Conservation (phyloP, 108 stramenopile genomes). For the Fistulifera pelliculosa region DNA sequence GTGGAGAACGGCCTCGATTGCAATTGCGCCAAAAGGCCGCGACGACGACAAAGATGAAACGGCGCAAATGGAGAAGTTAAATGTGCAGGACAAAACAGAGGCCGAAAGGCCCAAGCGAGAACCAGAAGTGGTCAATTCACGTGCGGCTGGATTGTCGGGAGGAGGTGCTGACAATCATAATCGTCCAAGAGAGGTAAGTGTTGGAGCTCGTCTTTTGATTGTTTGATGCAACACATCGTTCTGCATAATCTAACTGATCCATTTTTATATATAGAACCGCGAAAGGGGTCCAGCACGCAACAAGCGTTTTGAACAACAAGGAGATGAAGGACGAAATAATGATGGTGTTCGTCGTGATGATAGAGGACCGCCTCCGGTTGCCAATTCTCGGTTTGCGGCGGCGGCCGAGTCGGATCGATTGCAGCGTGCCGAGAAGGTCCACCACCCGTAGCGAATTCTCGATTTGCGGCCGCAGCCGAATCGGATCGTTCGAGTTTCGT, state of each 20-base stretch:
- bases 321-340: slow-evolving; percentile 17
- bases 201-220: neutral
- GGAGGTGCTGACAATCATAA: slow-evolving; percentile 16
- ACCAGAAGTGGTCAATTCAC: slow-evolving; percentile 58
- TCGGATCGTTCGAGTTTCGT: slow-evolving; percentile 15
- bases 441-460: slow-evolving; percentile 40
- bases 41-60: slow-evolving; percentile 2
- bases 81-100: slow-evolving; percentile 5
- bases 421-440: slow-evolving; percentile 38
- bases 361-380: slow-evolving; percentile 29
- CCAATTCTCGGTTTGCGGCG: slow-evolving; percentile 45
- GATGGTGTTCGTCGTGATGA: slow-evolving; percentile 3
- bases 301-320: slow-evolving; percentile 44
- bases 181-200: neutral
- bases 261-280: slow-evolving; percentile 7
- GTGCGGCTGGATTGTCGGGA: slow-evolving; percentile 55
- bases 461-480: slow-evolving; percentile 30
- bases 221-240: neutral
- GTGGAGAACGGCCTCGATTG: slow-evolving; percentile 48
- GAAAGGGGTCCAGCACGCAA: slow-evolving; percentile 34
- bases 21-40: slow-evolving; percentile 43
- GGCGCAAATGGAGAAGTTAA: slow-evolving; percentile 7
- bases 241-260: slow-evolving; percentile 5
- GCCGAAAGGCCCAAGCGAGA: slow-evolving; percentile 23
- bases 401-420: slow-evolving; percentile 13